These are phyloP conservation scores for Fagopyrum tataricum DNA, from an alignment of 148 eudicot species.

Conservation along the genomic window DNA sequence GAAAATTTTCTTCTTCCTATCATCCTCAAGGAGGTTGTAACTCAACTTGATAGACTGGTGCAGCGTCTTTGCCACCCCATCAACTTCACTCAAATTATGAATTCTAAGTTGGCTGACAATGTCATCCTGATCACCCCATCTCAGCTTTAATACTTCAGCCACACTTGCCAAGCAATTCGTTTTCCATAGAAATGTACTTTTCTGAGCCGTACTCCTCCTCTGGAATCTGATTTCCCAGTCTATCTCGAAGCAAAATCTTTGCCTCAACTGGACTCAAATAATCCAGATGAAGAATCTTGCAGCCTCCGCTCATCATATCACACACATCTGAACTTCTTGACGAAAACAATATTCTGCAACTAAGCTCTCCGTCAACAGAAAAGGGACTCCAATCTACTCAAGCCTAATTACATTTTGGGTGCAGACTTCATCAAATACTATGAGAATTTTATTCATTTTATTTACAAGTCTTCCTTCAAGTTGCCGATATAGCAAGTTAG, in stretches of 20 bases:
- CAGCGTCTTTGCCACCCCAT: background rate
- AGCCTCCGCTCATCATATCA: background rate
- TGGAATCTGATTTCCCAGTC: background rate
- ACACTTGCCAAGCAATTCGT: background rate
- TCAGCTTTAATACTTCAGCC: background rate
- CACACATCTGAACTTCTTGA: slow-evolving; percentile 1
- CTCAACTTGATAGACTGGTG: background rate
- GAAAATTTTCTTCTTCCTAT: background rate
- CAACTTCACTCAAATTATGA: background rate
- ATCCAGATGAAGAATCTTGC: background rate
- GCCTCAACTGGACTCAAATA: background rate
- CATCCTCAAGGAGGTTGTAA: background rate
- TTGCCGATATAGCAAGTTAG: background rate
- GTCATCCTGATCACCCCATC: background rate
- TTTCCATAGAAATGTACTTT: background rate
- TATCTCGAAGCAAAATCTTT: slow-evolving; percentile 4
- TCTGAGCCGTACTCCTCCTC: background rate
- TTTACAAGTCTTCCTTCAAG: background rate
- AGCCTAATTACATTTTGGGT: background rate
- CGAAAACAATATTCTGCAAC: slow-evolving; percentile 1
- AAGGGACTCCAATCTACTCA: background rate
- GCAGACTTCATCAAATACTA: slow-evolving; percentile 1
- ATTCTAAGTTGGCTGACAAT: background rate
- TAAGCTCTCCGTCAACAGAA: background rate
- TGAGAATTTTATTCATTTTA: background rate